Percentiles rank a stretch among this genome's conserved stretches.
These are phyloP conservation scores for Glutinoglossum americanum DNA, from an alignment of 495 filamentous ascomycete species.

Conservation along the genomic window DNA sequence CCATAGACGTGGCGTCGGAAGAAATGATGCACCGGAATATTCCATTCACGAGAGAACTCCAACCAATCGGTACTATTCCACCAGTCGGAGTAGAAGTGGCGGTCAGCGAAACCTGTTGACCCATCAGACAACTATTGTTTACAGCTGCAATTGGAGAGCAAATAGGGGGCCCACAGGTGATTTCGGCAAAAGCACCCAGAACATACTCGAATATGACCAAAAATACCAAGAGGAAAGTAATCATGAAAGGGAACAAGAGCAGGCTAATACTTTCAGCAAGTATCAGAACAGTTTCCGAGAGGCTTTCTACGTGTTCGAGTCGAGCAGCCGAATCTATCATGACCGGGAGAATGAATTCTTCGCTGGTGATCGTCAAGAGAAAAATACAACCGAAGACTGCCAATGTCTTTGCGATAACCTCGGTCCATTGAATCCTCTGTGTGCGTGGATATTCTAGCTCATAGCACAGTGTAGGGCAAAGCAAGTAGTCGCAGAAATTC, in stretches of 20 bases:
- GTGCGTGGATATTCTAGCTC: slow-evolving; percentile 90
- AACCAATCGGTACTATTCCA: slow-evolving; percentile 31
- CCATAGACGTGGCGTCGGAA: slow-evolving; percentile 86
- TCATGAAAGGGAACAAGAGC: slow-evolving; percentile 92
- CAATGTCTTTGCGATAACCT: slow-evolving; percentile 64
- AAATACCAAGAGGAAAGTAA: slow-evolving; percentile 87
- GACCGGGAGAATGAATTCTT: slow-evolving; percentile 90
- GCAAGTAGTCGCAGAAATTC: slow-evolving; percentile 74
- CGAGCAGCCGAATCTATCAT: slow-evolving; percentile 50
- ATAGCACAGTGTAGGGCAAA: slow-evolving; percentile 92
- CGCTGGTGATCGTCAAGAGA: slow-evolving; percentile 69
- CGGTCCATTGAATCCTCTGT: slow-evolving; percentile 47
- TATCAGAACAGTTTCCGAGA: slow-evolving; percentile 50
- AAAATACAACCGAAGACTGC: slow-evolving; percentile 95
- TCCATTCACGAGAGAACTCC: slow-evolving; percentile 95
- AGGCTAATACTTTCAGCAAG: slow-evolving; percentile 82
- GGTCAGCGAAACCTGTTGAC: slow-evolving; percentile 7
- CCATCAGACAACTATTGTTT: not conserved
- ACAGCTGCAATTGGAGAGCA: not conserved
- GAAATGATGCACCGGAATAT: slow-evolving; percentile 95
- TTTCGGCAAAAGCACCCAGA: slow-evolving; percentile 82
- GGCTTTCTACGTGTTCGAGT: slow-evolving; percentile 33
- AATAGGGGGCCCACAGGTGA: slow-evolving; percentile 34
- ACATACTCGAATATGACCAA: slow-evolving; percentile 95
- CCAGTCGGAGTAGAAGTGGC: slow-evolving; percentile 59